Conservation (phyloP, 257 asterid species). For the Fraxinus anomala region DNA sequence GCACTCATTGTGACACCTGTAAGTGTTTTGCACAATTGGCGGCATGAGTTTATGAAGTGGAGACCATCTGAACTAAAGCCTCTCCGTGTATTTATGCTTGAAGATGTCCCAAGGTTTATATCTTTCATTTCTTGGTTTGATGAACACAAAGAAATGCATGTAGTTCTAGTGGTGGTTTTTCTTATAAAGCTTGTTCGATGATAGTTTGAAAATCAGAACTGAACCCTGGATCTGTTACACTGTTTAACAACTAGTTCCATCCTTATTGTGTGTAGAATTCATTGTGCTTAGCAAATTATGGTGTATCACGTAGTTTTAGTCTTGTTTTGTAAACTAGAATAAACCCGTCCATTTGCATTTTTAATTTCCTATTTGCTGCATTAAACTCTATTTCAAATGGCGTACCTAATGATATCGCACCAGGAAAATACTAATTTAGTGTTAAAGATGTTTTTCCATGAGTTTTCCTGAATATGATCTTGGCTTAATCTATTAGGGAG, state of each 20-base stretch:
- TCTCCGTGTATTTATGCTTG: slow-evolving; percentile 86
- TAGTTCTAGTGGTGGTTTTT: slow-evolving; percentile 14
- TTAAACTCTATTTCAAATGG: background rate
- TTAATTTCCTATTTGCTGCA: slow-evolving; percentile 13
- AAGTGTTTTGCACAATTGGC: slow-evolving; percentile 96
- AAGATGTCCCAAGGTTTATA: slow-evolving; percentile 86
- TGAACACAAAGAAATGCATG: slow-evolving; percentile 11
- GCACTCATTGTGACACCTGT: slow-evolving; percentile 94
- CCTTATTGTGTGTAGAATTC: slow-evolving; percentile 17
- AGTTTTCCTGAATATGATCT: slow-evolving; percentile 18
- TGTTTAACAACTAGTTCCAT: slow-evolving; percentile 18
- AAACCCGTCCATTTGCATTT: slow-evolving; percentile 6
- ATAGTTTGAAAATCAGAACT: slow-evolving; percentile 10
- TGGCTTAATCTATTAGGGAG: slow-evolving; percentile 59
- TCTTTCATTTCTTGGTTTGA: slow-evolving; percentile 12
- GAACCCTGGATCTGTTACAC: background rate
- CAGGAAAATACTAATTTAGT: slow-evolving; percentile 6
- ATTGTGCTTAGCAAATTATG: background rate
- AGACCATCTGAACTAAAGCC: slow-evolving; percentile 89
- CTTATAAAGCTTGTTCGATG: slow-evolving; percentile 7
- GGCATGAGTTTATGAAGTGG: slow-evolving; percentile 87
- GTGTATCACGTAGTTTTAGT: slow-evolving; percentile 2
- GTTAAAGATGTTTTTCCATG: slow-evolving; percentile 3
- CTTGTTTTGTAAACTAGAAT: slow-evolving; percentile 12
- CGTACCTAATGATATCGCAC: slow-evolving; percentile 9